Evolutionary conservation across 441 rosid species (phyloP), one percentile per base, ranked within the genome.

Genomic region (Biscutella laevigata): DNA sequence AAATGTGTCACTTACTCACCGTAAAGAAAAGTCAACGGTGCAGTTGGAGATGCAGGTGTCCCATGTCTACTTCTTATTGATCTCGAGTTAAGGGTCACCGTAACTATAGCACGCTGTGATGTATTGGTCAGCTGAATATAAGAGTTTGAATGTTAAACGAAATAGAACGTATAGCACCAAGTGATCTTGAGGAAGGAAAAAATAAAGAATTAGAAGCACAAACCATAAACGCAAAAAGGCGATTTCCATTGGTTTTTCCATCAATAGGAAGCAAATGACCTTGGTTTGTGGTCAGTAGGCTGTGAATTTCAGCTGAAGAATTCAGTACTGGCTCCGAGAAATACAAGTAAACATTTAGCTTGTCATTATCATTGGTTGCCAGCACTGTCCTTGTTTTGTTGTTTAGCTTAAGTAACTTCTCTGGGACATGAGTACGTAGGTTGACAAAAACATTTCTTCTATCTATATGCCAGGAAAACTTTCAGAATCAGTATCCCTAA

Each of bases 201-300:
- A n/a, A n/a, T n/a, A 34, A 30, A 48, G 34, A 20, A 55, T 39
- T 7, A 57, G 41, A 59, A 50, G 43, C 42, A 69, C 82, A 66
- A 26, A 83, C 95, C 94, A 64, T 60, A 70, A 81, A 91, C 30
- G 94, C 91, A 64, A 85, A 91, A 68, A 83, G 82, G 34, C 83
- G 86, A 65, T 82, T 83, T 21, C 83, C 77, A 24, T 53, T 72
- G 63, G 44, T 78, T 59, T 79, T 57, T 16, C 83, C 85, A 49
- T 40, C 58, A 22, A 81, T 63, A 4, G 86, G 88, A 77, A 74
- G 69, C 77, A 91, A 76, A 44, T 40, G 41, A 19, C 96, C 95
- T 30, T 72, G 77, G 62, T 68, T 91, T 59, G 57, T 17, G 29
- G 64, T 73, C 7, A 91, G 61, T 57, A 75, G 71, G 53, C 62